Evolutionary conservation across 805 yeast species (phyloP), one percentile per base, ranked within the genome.

Genomic region (Spathaspora girioi): DNA sequence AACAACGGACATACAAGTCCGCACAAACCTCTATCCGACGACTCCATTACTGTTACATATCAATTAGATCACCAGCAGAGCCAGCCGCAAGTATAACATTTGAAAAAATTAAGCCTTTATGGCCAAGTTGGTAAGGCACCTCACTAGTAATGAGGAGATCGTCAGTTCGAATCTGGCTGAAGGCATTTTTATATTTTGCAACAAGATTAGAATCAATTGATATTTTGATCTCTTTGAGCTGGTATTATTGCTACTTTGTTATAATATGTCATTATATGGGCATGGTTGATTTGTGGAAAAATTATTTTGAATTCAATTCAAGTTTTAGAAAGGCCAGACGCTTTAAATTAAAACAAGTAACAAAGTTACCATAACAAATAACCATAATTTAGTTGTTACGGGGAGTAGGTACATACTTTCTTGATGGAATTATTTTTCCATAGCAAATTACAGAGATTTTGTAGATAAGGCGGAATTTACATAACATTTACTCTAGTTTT

Each of bases 81-180:
- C n/a, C n/a, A n/a, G n/a, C n/a, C n/a, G n/a, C n/a, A n/a, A n/a
- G n/a, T n/a, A n/a, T n/a, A n/a, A n/a, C n/a, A n/a, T n/a, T 10
- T 12, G 41, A 40, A 27, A 38, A 14, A 32, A 18, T 40, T 17
- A 20, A n/a, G 61, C 61, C 59, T 54, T 52, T 58, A 56, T 58
- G 61, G 61, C 61, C 60, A 56, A 58, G 60, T 56, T 58, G 61
- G 61, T 58, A 58, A 56, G 60, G 61, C 61, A 54, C 61, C 60
- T 57, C 62, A 59, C 62, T 59, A 59, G 62, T 59, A 59, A 59
- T 59, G 62, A 57, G 60, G 62, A 57, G 62, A 59, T 59, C 62
- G 56, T 58, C 57, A 56, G 62, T 59, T 59, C 62, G 57, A 59
- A 49, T 59, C 62, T 56, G 59, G 56, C 54, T 59, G 62, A 54